Evolutionary conservation across 768 basidiomycete genomes (phyloP).

Genomic region (Mycena olivaceomarginata): DNA sequence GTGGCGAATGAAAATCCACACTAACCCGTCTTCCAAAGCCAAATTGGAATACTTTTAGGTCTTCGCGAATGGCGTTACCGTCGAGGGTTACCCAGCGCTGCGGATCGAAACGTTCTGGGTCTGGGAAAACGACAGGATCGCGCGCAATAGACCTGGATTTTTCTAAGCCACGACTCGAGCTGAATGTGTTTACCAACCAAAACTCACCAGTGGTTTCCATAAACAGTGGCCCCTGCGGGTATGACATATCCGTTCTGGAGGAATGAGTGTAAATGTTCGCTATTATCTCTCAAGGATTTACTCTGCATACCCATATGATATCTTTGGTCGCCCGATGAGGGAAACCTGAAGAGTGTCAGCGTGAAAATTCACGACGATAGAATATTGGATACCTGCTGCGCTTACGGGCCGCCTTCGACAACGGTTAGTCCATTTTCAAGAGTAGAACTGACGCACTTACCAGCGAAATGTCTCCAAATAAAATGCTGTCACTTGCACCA

Average conservation of each 20-base stretch:
- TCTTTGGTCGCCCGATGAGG: conserved; percentile 80
- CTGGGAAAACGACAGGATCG: conserved; percentile 74
- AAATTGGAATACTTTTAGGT: conserved; percentile 71
- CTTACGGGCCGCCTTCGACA: conserved; percentile 63
- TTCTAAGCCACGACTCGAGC: background rate
- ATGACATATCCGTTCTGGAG: conserved; percentile 68
- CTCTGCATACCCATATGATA: conserved; percentile 72
- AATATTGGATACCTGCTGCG: conserved; percentile 57
- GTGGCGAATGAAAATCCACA: conserved; percentile 31
- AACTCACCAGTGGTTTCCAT: conserved; percentile 76
- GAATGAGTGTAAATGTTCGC: background rate
- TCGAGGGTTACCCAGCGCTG: conserved; percentile 72
- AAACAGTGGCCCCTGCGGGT: conserved; percentile 73
- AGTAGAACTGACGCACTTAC: conserved; percentile 39
- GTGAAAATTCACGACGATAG: no score
- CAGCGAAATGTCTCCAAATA: conserved; percentile 71
- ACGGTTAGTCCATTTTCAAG: background rate
- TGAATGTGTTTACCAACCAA: background rate
- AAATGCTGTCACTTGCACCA: conserved; percentile 69
- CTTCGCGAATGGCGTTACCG: conserved; percentile 66
- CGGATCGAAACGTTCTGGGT: conserved; percentile 77
- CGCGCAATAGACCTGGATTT: conserved; percentile 69
- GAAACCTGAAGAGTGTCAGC: conserved; percentile 60
- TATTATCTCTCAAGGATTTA: background rate
- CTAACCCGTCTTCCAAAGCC: conserved; percentile 72